phyloP scores from a whole-genome alignment of 2,329 filamentous ascomycete species.

The Phyllosticta citrichinensis region DNA sequence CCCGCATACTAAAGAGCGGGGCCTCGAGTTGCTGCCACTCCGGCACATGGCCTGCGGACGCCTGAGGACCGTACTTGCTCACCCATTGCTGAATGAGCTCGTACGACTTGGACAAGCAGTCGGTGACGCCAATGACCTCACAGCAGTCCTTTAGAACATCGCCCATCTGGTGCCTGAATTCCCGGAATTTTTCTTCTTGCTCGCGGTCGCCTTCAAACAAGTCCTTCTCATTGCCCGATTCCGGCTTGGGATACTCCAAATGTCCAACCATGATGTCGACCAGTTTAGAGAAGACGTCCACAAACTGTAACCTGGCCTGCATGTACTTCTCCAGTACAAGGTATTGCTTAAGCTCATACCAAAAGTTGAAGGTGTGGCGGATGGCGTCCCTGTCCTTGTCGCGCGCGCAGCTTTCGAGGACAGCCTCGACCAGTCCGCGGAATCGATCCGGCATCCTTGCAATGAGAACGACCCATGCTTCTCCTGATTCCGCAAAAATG shows the following conservation, averaged over 20 bases:
- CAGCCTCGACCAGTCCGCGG: slow-evolving; percentile 72
- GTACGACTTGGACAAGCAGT: slow-evolving; percentile 84
- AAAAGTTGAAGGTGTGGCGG: slow-evolving; percentile 89
- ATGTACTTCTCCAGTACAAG: slow-evolving; percentile 84
- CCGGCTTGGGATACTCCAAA: slow-evolving; percentile 73
- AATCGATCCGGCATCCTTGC: slow-evolving; percentile 76
- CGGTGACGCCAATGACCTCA: slow-evolving; percentile 86
- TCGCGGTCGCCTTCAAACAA: slow-evolving; percentile 94
- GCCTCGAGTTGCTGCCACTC: slow-evolving; percentile 96
- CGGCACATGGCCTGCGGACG: slow-evolving; percentile 64
- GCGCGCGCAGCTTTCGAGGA: slow-evolving; percentile 81
- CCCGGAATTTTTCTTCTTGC: slow-evolving; percentile 91
- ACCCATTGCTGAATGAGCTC: slow-evolving; percentile 82
- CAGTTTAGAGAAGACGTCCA: slow-evolving; percentile 76
- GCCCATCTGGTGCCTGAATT: slow-evolving; percentile 94
- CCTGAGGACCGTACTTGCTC: slow-evolving; percentile 66
- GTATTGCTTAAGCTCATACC: slow-evolving; percentile 98
- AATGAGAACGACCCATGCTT: slow-evolving; percentile 88
- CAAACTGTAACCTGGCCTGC: slow-evolving; percentile 63
- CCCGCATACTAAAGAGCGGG: slow-evolving; percentile 87
- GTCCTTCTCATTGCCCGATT: slow-evolving; percentile 64
- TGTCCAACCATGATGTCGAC: slow-evolving; percentile 91
- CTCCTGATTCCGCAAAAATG: slow-evolving; percentile 84
- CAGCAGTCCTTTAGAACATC: slow-evolving; percentile 96
- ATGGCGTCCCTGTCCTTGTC: slow-evolving; percentile 88